Evolutionary conservation across 140 eudicot genomes (phyloP).

Genomic region (Ambrosia hybrid): DNA sequence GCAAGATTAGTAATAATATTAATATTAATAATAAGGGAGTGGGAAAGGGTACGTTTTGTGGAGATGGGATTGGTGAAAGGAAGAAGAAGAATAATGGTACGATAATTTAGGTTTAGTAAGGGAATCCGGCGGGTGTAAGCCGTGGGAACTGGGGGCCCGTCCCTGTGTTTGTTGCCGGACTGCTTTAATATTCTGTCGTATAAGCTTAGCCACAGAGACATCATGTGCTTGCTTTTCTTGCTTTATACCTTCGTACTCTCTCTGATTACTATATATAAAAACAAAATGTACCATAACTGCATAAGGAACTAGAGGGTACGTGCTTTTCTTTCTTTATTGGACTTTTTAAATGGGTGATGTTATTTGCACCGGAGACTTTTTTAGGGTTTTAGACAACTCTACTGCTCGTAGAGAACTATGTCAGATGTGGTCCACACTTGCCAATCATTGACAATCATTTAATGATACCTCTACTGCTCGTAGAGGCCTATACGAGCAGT

Average conservation of each 20-base stretch:
- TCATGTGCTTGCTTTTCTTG: constrained; percentile 1
- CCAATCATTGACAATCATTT: too few species aligned
- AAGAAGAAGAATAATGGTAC: too few species aligned
- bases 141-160: constrained; percentile 15
- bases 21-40: not conserved
- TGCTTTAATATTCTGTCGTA: not conserved
- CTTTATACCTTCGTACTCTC: not conserved
- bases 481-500: too few species aligned
- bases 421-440: too few species aligned
- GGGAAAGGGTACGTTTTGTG: constrained; percentile 12
- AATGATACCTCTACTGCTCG: too few species aligned
- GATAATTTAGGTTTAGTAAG: constrained; percentile 14
- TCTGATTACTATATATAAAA: not conserved
- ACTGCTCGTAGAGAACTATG: too few species aligned
- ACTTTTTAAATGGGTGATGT: too few species aligned
- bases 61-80: not conserved
- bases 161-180: constrained; percentile 29
- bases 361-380: too few species aligned
- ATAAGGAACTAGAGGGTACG: too few species aligned
- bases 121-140: constrained; percentile 21
- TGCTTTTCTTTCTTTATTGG: too few species aligned
- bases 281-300: not conserved
- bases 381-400: too few species aligned
- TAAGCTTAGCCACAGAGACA: constrained; percentile 9
- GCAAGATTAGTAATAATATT: not conserved